Base-by-base conservation (phyloP, 805 yeast genomes). In the Ogataea siamensis region DNA sequence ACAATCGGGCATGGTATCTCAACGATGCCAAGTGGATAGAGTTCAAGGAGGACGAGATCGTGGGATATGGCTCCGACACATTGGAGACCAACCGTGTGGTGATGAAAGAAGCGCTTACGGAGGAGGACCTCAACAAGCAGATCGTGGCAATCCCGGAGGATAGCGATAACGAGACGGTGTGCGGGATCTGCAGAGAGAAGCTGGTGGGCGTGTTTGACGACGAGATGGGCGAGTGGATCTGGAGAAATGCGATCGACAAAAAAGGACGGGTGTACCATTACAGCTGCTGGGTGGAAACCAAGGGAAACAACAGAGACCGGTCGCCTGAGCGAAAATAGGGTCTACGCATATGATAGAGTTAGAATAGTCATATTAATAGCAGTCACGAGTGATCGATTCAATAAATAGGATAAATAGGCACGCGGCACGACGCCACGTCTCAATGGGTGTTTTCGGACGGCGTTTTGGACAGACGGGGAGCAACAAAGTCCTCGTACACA, bases 1-100 rank as follows among this genome's bases (percentile, higher is more conserved):
- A 85, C 56, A 80, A 86, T 28, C 68, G 97, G 51, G 74, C 80
- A 50, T 89, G 95, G 95, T 89, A 80, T 58, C 63, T 88, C 43
- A 79, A 78, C 45, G 83, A 77, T 45, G 67, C 70, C 16, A 79
- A 78, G 29, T 88, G 95, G 91, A 72, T 75, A 18, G 70, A 71
- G 16, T 87, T 84, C 64, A 78, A 75, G 42, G 95, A 87, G 54
- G 75, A 67, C 41, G 88, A 78, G 40, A 66, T 74, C 18, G 59
- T 66, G n/a, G 77, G 78, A 4, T 50, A 39, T 30, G 36, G 37
- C 16, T 54, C 53, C 3, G 49, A 49, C 7, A 50, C 52, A 3
- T 27, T 47, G n/a, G 50, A 45, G 28, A 29, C 40, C 27, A 49
- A 49, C 38, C 45, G 45, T 28, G 43, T 43, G 13, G 29, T 39